These are phyloP conservation scores for Podaxis mareebaensis DNA, from an alignment of 768 basidiomycete species.

Conservation along the genomic window DNA sequence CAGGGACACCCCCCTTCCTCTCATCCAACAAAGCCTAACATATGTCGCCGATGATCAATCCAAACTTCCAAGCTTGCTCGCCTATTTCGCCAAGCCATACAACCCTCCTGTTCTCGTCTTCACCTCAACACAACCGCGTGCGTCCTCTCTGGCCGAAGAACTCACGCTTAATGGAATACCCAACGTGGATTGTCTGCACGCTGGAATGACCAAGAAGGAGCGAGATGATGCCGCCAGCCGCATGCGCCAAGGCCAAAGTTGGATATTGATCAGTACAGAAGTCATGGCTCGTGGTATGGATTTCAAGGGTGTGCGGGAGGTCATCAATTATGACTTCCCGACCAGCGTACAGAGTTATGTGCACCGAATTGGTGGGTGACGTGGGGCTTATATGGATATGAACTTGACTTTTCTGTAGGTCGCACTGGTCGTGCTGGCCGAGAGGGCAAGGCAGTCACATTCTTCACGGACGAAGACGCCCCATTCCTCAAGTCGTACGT, in stretches of 20 bases:
- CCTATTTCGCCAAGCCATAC: conserved; percentile 78
- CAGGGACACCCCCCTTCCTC: conserved; percentile 92
- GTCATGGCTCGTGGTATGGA: conserved; percentile 99
- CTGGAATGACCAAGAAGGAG: conserved; percentile 84
- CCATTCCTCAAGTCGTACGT: conserved; percentile 84
- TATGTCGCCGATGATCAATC: conserved; percentile 94
- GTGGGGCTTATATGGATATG: not conserved
- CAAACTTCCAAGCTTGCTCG: conserved; percentile 87
- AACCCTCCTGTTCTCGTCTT: conserved; percentile 92
- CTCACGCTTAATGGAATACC: conserved; percentile 74
- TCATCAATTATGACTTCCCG: conserved; percentile 97
- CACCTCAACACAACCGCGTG: conserved; percentile 85
- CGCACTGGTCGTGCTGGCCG: conserved; percentile 94
- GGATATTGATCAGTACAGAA: conserved; percentile 96
- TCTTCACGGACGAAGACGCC: conserved; percentile 92
- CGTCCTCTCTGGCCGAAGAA: conserved; percentile 78
- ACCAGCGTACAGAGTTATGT: conserved; percentile 94
- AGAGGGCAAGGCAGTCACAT: conserved; percentile 92
- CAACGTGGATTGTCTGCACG: conserved; percentile 90
- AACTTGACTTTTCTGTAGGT: conserved; percentile 41
- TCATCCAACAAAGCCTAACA: conserved; percentile 85
- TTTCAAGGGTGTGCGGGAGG: conserved; percentile 90
- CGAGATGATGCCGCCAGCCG: conserved; percentile 81
- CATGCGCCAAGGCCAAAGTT: conserved; percentile 88
- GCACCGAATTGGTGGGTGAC: conserved; percentile 78